These are phyloP conservation scores for Fragilariopsis cylindrus DNA, from an alignment of 108 stramenopile genomes.

Conservation along the genomic window DNA sequence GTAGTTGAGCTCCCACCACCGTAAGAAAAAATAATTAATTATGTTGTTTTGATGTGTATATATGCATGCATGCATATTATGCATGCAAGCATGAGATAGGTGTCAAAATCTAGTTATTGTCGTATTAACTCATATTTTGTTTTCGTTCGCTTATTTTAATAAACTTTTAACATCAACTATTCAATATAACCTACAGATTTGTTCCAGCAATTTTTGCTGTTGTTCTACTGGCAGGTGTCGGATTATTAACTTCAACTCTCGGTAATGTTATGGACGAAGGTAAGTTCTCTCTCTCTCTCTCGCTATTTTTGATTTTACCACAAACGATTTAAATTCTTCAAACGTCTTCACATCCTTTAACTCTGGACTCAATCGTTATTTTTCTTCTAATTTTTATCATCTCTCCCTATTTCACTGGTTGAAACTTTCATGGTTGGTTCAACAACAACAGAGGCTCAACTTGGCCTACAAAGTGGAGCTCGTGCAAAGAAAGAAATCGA, in stretches of 20 bases:
- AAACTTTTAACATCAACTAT: background rate
- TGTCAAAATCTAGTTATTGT: background rate
- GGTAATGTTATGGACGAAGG: slow-evolving; percentile 86
- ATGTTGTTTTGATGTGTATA: background rate
- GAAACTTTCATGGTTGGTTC: background rate
- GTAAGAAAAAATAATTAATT: background rate
- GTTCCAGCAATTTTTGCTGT: slow-evolving; percentile 77
- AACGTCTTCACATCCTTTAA: too few species aligned
- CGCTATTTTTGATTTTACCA: background rate
- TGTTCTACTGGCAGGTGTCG: slow-evolving; percentile 77
- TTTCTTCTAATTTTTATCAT: too few species aligned
- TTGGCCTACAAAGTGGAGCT: slow-evolving; percentile 81
- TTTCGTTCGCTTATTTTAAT: background rate
- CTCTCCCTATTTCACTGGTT: too few species aligned
- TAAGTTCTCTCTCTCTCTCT: slow-evolving; percentile 18
- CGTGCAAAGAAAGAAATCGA: slow-evolving; percentile 87
- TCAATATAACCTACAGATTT: slow-evolving; percentile 17
- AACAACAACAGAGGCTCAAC: slow-evolving; percentile 48
- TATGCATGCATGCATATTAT: too few species aligned
- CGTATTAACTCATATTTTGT: background rate
- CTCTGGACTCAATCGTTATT: background rate
- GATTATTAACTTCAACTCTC: slow-evolving; percentile 65
- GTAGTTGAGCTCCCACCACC: slow-evolving; percentile 32
- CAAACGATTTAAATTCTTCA: background rate
- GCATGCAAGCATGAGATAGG: background rate